A percentile compares a stretch with the other conserved stretches of the same genome.
Evolutionary conservation across 2,329 filamentous ascomycete genomes (phyloP).

Genomic region (Trichoderma sp.): DNA sequence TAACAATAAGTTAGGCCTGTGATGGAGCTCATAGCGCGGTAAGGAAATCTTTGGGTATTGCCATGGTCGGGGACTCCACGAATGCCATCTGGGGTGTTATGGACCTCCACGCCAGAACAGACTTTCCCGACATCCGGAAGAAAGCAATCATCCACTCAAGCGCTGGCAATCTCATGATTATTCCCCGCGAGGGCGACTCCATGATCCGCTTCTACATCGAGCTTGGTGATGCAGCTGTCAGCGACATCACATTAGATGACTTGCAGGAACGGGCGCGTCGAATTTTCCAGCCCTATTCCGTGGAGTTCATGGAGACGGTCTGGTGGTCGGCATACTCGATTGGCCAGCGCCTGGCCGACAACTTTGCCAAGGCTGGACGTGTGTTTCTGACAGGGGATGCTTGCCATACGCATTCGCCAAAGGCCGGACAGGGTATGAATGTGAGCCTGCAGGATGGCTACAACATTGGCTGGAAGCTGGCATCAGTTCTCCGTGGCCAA

Average conservation of each 20-base stretch:
- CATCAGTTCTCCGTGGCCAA: neutral
- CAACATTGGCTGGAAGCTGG: conserved; percentile 4
- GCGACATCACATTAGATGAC: neutral
- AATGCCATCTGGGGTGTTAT: conserved; percentile 3
- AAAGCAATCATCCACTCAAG: neutral
- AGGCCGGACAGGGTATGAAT: neutral
- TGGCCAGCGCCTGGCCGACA: neutral
- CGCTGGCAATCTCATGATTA: neutral
- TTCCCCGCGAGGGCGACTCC: neutral
- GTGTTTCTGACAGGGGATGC: neutral
- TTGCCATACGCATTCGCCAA: neutral
- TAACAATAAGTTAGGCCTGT: neutral
- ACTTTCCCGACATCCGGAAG: neutral
- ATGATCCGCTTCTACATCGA: conserved; percentile 3
- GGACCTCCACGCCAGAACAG: neutral
- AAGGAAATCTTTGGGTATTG: neutral
- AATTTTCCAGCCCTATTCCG: neutral
- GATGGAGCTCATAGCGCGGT: neutral
- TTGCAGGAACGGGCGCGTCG: neutral
- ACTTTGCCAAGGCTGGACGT: neutral
- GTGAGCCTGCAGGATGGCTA: neutral
- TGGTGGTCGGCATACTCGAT: conserved; percentile 3
- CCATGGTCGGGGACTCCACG: neutral
- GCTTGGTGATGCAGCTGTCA: neutral
- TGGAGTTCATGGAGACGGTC: neutral